Conservation (phyloP, 208 protist species). For the Naegleria fowleri region DNA sequence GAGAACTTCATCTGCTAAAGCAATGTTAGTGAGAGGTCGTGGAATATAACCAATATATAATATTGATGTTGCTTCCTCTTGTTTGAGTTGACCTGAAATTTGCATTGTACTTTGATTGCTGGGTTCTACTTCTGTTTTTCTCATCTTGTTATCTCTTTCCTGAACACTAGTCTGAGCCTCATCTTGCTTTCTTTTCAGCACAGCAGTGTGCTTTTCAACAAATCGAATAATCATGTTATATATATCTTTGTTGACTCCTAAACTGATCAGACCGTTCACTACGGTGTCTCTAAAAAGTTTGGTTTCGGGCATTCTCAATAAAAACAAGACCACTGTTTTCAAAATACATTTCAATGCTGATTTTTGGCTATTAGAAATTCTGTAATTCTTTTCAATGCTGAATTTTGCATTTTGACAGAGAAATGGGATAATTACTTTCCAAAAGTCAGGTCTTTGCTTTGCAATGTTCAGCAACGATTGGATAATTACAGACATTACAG, state of each 20-base stretch:
- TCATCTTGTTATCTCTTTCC: neutral
- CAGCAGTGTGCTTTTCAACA: neutral
- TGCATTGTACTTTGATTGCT: neutral
- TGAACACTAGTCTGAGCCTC: neutral
- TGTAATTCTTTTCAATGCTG: neutral
- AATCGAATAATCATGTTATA: neutral
- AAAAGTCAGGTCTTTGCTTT: neutral
- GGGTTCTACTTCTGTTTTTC: neutral
- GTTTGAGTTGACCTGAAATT: neutral
- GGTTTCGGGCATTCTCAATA: conserved; percentile 9
- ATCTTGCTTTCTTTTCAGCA: neutral
- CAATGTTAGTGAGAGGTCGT: neutral
- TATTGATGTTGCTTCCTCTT: neutral
- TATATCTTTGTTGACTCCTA: neutral
- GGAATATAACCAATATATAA: neutral
- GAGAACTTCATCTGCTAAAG: neutral
- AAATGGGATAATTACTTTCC: neutral
- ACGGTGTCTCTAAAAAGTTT: neutral
- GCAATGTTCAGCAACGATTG: neutral
- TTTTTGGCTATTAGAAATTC: neutral
- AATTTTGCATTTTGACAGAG: neutral
- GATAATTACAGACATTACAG: neutral
- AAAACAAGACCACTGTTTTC: neutral
- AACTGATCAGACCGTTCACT: neutral
- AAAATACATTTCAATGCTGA: neutral